phyloP scores from a whole-genome alignment of 2,329 filamentous ascomycete species.

The Microthyrium microscopicum region DNA sequence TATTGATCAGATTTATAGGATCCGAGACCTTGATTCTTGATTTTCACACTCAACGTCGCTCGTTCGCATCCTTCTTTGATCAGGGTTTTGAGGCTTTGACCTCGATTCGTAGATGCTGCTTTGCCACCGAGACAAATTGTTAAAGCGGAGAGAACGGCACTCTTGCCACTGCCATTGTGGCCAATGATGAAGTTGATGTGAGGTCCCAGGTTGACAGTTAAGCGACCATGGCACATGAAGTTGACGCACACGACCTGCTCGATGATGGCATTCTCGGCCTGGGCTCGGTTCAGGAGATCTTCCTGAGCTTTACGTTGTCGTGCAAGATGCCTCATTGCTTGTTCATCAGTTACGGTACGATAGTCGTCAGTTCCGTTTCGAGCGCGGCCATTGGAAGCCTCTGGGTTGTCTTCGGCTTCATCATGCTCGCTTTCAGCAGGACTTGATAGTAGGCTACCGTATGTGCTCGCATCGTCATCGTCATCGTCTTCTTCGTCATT shows the following conservation, averaged over 20 bases:
- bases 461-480: too few species aligned
- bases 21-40: slow-evolving; percentile 78
- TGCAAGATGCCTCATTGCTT: too few species aligned
- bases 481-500: too few species aligned
- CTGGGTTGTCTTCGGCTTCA: too few species aligned
- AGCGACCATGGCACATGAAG: slow-evolving; percentile 86
- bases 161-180: slow-evolving; percentile 95
- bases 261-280: slow-evolving; percentile 72
- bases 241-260: slow-evolving; percentile 76
- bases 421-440: too few species aligned
- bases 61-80: slow-evolving; percentile 75
- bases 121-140: slow-evolving; percentile 92
- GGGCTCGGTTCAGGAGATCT: too few species aligned
- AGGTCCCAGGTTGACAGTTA: slow-evolving; percentile 74
- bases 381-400: too few species aligned
- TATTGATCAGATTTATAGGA: slow-evolving; percentile 73
- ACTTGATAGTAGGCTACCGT: too few species aligned
- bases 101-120: slow-evolving; percentile 81
- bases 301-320: too few species aligned
- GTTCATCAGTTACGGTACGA: too few species aligned
- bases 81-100: slow-evolving; percentile 72
- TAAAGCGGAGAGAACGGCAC: slow-evolving; percentile 81
- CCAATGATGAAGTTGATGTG: slow-evolving; percentile 97
- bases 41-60: slow-evolving; percentile 57
- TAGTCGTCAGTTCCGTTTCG: too few species aligned